A percentile compares a stretch with the other conserved stretches of the same genome.
phyloP scores from a whole-genome alignment of 129 eudicot genomes.

The Centrapalus pauciflorus region DNA sequence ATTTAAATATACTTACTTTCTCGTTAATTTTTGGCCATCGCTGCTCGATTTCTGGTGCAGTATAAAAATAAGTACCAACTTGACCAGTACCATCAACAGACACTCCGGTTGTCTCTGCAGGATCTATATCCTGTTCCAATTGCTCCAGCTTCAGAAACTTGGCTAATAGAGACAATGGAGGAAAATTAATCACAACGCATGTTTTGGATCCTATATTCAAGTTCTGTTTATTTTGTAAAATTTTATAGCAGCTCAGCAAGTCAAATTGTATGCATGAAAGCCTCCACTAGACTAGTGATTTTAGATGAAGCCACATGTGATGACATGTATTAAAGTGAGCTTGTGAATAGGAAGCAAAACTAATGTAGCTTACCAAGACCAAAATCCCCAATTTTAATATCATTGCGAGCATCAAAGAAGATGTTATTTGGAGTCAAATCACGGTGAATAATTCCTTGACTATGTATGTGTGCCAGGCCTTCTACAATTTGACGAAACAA shows the following conservation, averaged over 20 bases:
- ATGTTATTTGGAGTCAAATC: slow-evolving; percentile 96
- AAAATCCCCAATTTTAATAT: slow-evolving; percentile 95
- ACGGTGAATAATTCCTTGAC: slow-evolving; percentile 95
- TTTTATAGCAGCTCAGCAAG: not conserved
- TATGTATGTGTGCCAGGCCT: slow-evolving; percentile 89
- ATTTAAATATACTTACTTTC: slow-evolving; percentile 47
- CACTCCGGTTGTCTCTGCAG: slow-evolving; percentile 66
- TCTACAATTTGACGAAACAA: slow-evolving; percentile 90
- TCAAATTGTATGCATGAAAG: not conserved
- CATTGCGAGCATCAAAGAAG: slow-evolving; percentile 92
- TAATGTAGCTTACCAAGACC: slow-evolving; percentile 73
- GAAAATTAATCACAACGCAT: not conserved
- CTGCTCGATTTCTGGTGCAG: slow-evolving; percentile 98
- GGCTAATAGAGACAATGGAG: slow-evolving; percentile 43
- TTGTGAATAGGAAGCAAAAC: not conserved
- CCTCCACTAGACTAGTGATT: not conserved
- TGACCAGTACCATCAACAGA: slow-evolving; percentile 94
- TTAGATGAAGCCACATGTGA: not conserved
- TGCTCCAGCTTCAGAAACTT: slow-evolving; percentile 91
- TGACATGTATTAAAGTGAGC: not conserved
- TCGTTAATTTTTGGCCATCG: slow-evolving; percentile 94
- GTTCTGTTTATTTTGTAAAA: not conserved
- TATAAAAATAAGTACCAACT: slow-evolving; percentile 91
- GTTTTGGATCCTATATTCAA: not conserved
- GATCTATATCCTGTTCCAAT: slow-evolving; percentile 76